Conservation (phyloP, 2,329 filamentous ascomycete species). For the Fusarium fujikuroi region DNA sequence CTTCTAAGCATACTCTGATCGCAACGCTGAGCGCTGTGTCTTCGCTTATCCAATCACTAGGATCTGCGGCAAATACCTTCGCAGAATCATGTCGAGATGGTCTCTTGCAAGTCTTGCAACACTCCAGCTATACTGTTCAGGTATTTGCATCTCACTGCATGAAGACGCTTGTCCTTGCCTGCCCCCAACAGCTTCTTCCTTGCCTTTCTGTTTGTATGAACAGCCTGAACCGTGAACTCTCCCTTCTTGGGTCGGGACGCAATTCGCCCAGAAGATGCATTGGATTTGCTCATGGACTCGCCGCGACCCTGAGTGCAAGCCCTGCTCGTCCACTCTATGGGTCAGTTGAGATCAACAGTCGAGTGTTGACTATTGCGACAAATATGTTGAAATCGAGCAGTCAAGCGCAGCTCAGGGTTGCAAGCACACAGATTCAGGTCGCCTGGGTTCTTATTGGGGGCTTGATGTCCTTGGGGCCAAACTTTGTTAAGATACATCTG, state of each 20-base stretch:
- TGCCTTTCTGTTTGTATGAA: conserved; percentile 97
- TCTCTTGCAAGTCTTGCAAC: conserved; percentile 88
- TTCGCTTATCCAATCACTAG: conserved; percentile 80
- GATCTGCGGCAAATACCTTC: conserved; percentile 81
- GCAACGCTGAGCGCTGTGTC: conserved; percentile 82
- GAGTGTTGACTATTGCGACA: conserved; percentile 90
- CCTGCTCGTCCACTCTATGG: conserved; percentile 90
- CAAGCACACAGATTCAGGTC: conserved; percentile 95
- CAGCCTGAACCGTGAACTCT: conserved; percentile 87
- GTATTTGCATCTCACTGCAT: conserved; percentile 88
- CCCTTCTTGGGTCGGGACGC: conserved; percentile 77
- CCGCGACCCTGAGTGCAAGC: conserved; percentile 90
- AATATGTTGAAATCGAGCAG: conserved; percentile 91
- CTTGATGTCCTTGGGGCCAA: conserved; percentile 94
- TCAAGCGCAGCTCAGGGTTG: conserved; percentile 88
- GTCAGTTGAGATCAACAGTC: conserved; percentile 93
- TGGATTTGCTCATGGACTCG: conserved; percentile 91
- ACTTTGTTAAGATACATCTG: conserved; percentile 98
- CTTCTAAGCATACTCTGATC: conserved; percentile 85
- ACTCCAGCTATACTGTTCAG: conserved; percentile 96
- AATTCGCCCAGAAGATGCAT: conserved; percentile 86
- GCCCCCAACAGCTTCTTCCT: conserved; percentile 89
- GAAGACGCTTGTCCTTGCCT: conserved; percentile 87
- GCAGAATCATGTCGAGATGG: conserved; percentile 88
- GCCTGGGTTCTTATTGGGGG: conserved; percentile 98